Evolutionary conservation across 768 basidiomycete species (phyloP).

Genomic region (Phanerodontia chrysosporium): DNA sequence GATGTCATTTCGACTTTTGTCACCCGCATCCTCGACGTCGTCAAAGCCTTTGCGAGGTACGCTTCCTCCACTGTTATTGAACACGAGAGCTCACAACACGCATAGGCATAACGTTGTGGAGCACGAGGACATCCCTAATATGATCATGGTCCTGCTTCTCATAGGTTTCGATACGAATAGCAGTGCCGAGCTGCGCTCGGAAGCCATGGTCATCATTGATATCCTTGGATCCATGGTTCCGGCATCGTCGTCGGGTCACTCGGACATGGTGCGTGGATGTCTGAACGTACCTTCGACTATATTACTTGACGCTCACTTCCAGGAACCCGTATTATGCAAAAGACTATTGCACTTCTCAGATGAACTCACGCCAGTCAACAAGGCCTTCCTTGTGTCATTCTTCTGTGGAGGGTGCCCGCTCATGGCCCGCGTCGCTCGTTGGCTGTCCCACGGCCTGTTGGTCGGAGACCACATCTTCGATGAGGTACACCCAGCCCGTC

Average conservation of each 20-base stretch:
- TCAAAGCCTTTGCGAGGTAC: constrained; percentile 45
- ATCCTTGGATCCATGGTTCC: constrained; percentile 40
- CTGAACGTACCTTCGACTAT: not conserved
- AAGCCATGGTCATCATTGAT: constrained; percentile 46
- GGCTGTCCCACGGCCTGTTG: constrained; percentile 50
- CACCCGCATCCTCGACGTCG: constrained; percentile 38
- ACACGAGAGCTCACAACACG: not conserved
- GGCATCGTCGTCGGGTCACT: constrained; percentile 18
- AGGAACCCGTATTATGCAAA: constrained; percentile 47
- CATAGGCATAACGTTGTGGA: constrained; percentile 33
- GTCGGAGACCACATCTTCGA: not conserved
- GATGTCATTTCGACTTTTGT: constrained; percentile 30
- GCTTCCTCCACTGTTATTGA: constrained; percentile 15
- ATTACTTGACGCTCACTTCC: not conserved
- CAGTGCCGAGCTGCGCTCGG: constrained; percentile 38
- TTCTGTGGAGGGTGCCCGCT: constrained; percentile 48
- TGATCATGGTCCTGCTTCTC: constrained; percentile 47
- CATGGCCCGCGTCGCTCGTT: constrained; percentile 52
- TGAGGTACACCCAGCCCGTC: no score
- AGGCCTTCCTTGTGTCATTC: constrained; percentile 45
- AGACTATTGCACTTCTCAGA: constrained; percentile 40
- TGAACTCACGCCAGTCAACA: constrained; percentile 43
- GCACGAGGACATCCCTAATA: constrained; percentile 40
- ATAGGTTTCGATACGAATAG: constrained; percentile 54
- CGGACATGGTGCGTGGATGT: constrained; percentile 16